Evolutionary conservation across 2,329 filamentous ascomycete genomes (phyloP).

Genomic region (Dichotomopilus funicola): DNA sequence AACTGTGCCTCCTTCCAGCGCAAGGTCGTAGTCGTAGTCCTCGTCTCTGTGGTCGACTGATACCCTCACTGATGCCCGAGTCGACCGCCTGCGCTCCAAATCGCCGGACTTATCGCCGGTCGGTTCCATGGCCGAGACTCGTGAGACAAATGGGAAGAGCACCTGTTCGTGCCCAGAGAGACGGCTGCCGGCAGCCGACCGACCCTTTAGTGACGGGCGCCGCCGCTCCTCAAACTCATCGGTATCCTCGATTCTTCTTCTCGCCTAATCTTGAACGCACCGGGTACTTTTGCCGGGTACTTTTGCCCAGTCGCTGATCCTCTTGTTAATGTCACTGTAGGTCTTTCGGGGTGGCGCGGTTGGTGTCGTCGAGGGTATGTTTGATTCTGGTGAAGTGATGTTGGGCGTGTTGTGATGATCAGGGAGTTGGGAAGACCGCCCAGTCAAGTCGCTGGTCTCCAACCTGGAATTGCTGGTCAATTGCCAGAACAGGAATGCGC

Average conservation of each 20-base stretch:
- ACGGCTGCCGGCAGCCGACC: conserved; percentile 13
- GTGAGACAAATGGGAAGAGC: background rate
- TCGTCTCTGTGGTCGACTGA: conserved; percentile 36
- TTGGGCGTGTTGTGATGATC: too few species aligned
- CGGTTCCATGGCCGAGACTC: conserved; percentile 34
- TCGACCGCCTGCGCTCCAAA: conserved; percentile 38
- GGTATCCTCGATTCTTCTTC: background rate
- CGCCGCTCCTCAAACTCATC: conserved; percentile 15
- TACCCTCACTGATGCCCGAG: conserved; percentile 35
- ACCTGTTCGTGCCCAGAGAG: background rate
- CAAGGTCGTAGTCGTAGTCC: conserved; percentile 42
- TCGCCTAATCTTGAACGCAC: too few species aligned
- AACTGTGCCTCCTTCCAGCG: conserved; percentile 37
- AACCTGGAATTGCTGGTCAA: conserved; percentile 11
- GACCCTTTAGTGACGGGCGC: conserved; percentile 16
- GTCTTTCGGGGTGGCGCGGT: too few species aligned
- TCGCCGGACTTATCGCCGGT: conserved; percentile 35
- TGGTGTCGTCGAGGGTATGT: too few species aligned
- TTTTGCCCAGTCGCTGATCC: too few species aligned
- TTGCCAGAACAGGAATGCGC: background rate
- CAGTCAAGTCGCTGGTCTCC: background rate
- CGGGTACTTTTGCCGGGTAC: too few species aligned
- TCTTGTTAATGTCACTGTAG: too few species aligned
- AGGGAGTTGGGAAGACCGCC: too few species aligned
- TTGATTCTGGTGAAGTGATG: too few species aligned